Evolutionary conservation across 164 flowering plant species (phyloP).

Genomic region (Chimonanthus salicifolius): DNA sequence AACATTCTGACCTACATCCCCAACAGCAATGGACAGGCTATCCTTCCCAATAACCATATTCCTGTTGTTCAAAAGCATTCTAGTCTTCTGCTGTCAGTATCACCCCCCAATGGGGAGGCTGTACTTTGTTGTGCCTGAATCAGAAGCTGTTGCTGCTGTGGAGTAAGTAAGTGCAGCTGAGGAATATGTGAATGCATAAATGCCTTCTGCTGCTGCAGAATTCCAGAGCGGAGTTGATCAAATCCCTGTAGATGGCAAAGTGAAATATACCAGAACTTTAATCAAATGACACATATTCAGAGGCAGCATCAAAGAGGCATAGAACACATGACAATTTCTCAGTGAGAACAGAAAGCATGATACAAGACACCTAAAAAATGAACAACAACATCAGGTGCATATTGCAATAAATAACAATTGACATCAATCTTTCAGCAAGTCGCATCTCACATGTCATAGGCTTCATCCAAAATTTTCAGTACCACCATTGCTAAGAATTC

Average conservation of each 20-base stretch:
- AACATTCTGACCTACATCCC: conserved; percentile 75
- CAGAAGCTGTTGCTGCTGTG: conserved; percentile 85
- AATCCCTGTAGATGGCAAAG: conserved; percentile 40
- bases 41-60: conserved; percentile 64
- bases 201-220: conserved; percentile 87
- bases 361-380: not conserved
- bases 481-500: too few relatives aligned
- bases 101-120: conserved; percentile 71
- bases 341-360: not conserved
- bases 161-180: conserved; percentile 79
- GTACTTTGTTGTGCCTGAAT: conserved; percentile 80
- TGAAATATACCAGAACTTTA: not conserved
- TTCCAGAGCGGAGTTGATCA: conserved; percentile 76
- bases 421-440: not conserved
- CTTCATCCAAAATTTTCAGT: not conserved
- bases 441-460: not conserved
- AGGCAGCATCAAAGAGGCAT: not conserved
- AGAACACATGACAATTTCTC: not conserved
- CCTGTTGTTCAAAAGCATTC: conserved; percentile 69
- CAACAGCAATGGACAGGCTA: conserved; percentile 65
- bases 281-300: not conserved
- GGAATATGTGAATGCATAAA: conserved; percentile 81
- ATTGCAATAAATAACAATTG: not conserved
- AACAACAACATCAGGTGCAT: not conserved
- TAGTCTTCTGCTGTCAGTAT: conserved; percentile 69